Base-by-base conservation (phyloP, 2,329 filamentous ascomycete species). In the Claviceps purpurea region DNA sequence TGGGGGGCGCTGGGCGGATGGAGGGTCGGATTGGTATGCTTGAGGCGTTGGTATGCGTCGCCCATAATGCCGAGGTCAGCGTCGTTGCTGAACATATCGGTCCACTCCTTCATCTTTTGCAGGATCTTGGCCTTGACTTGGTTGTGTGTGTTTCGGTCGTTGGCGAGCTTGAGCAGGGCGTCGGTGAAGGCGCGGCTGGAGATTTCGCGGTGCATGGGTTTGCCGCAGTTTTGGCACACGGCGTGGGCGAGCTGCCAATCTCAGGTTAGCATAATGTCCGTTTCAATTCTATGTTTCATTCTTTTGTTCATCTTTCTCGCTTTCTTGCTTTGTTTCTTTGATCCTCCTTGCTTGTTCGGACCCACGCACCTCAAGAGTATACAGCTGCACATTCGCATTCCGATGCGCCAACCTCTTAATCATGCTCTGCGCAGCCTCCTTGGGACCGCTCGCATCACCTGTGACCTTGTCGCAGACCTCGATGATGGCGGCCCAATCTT, bases 91-190 rank as follows among this genome's bases (percentile, higher is more conserved):
- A 97, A 97, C 87, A 96, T 95, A 62, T 93, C 87, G 53, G 86
- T 83, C 93, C 93, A 98, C 58, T 91, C 88, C 66, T 87, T 84
- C 89, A 97, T 97, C 59, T 90, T 83, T 74, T 97, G 91, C 54
- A 97, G 71, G 58, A 98, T 95, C 78, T 96, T 97, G 57, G 88
- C 82, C 71, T 97, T 97, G 65, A 98, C 93, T 68, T 95, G 89
- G 65, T 86, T 85, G 68, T 97, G 93, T 50, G 91, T 96, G 67
- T 95, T 98, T 70, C 90, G 81, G 69, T 98, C 93, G 71, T 84
- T 88, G 57, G 93, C 90, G 54, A 98, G 79, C 64, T 93, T 84
- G 57, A 97, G 76, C 47, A 98, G 75, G 54, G 91, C 88, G 65
- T 98, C 93, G 58, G 93, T 98, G 66, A 96, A 95, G 65, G 88